Percentiles rank a stretch among this genome's conserved stretches.
phyloP scores from a whole-genome alignment of 257 asterid genomes.

The Fraxinus quadrangulata region DNA sequence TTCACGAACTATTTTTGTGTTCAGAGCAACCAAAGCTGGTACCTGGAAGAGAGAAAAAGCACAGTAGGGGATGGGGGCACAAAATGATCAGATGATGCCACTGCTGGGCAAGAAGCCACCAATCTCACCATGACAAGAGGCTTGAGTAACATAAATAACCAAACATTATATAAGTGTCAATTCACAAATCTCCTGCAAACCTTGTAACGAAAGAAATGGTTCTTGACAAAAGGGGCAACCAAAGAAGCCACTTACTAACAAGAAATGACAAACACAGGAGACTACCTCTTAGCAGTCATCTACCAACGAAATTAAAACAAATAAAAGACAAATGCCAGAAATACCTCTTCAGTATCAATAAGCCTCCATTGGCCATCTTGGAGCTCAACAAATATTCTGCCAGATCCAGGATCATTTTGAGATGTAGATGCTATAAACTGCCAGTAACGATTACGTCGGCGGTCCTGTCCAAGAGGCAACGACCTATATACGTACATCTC shows the following conservation, averaged over 20 bases:
- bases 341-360: slow-evolving; percentile 81
- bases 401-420: slow-evolving; percentile 76
- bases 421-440: slow-evolving; percentile 72
- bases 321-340: background rate
- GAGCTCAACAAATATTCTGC: slow-evolving; percentile 77
- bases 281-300: background rate
- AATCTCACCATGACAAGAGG: background rate
- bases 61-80: background rate
- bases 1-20: background rate
- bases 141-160: background rate
- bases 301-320: background rate
- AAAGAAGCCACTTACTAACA: background rate
- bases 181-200: background rate
- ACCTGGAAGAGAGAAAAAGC: background rate
- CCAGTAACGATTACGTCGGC: slow-evolving; percentile 87
- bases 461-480: slow-evolving; percentile 87
- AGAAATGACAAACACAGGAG: background rate
- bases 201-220: background rate
- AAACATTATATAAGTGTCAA: background rate
- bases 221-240: background rate
- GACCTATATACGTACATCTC: slow-evolving; percentile 77
- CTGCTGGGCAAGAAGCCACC: background rate
- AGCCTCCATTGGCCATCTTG: slow-evolving; percentile 67
- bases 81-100: background rate
- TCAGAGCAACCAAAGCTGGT: background rate